Evolutionary conservation across 805 yeast species (phyloP).

Genomic region (Candida arabinofermentans): DNA sequence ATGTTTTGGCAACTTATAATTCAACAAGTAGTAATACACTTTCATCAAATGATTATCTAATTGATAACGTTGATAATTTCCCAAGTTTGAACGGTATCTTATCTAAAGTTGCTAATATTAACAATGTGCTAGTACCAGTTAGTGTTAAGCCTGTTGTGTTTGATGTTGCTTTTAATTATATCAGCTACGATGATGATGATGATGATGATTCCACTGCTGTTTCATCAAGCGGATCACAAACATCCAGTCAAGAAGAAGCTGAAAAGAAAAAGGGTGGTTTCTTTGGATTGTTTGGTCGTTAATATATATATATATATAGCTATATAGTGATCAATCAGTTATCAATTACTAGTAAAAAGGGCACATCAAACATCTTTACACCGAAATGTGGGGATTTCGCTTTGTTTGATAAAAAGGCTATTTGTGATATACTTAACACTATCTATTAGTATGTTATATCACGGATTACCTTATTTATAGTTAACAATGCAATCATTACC

Average conservation of each 20-base stretch:
- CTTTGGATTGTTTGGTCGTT: conserved; percentile 68
- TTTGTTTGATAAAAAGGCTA: too few species aligned
- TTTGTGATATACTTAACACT: too few species aligned
- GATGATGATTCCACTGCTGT: conserved; percentile 14
- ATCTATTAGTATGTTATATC: too few species aligned
- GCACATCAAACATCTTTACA: too few species aligned
- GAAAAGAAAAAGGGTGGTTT: conserved; percentile 56
- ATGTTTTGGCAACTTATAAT: conserved; percentile 46
- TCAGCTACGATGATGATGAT: conserved; percentile 45
- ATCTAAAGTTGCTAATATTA: conserved; percentile 28
- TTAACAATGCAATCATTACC: conserved; percentile 17
- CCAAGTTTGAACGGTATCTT: conserved; percentile 29
- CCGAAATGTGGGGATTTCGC: too few species aligned
- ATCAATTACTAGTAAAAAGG: not conserved
- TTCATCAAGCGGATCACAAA: conserved; percentile 13
- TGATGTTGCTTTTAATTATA: conserved; percentile 84
- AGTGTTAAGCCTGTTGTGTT: conserved; percentile 85
- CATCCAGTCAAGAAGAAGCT: conserved; percentile 4
- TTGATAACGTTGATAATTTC: conserved; percentile 28
- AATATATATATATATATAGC: not conserved
- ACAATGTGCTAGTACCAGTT: conserved; percentile 49
- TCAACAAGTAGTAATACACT: conserved; percentile 18
- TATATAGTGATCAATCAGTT: not conserved
- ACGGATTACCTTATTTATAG: not conserved
- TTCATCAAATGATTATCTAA: conserved; percentile 18